These are phyloP conservation scores for Fusarium dlaminii DNA, from an alignment of 2,329 filamentous ascomycete species.

Conservation along the genomic window DNA sequence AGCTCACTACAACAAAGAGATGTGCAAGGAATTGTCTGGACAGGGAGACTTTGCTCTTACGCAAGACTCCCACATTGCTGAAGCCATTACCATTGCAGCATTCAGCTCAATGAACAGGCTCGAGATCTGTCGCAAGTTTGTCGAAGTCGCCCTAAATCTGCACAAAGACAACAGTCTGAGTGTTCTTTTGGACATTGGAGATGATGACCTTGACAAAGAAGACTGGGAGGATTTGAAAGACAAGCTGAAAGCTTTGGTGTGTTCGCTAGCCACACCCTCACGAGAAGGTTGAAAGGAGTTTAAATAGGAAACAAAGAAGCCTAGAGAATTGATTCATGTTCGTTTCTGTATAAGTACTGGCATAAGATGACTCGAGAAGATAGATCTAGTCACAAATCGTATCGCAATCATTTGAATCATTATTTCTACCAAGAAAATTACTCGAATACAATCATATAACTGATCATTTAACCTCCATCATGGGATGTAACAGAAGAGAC, in stretches of 20 bases:
- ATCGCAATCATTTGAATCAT: neutral
- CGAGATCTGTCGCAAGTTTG: neutral
- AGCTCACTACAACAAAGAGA: neutral
- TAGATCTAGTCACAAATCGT: neutral
- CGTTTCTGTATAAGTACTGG: neutral
- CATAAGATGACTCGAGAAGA: neutral
- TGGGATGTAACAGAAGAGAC: accelerated
- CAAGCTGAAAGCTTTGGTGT: neutral
- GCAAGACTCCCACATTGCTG: neutral
- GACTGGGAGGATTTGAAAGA: neutral
- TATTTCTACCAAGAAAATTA: accelerated
- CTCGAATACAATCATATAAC: neutral
- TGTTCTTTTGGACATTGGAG: neutral
- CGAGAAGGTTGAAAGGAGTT: neutral
- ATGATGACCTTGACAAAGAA: neutral
- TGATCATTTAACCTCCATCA: accelerated
- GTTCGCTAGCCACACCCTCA: accelerated
- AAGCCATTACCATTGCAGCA: neutral
- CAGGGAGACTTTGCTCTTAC: neutral
- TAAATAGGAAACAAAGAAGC: neutral
- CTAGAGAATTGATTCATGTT: neutral
- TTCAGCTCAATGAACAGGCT: neutral
- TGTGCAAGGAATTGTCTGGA: neutral
- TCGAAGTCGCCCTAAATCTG: neutral
- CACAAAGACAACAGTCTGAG: neutral